Base-by-base conservation (phyloP, 2,329 filamentous ascomycete species). In the Sarocladium strictum region DNA sequence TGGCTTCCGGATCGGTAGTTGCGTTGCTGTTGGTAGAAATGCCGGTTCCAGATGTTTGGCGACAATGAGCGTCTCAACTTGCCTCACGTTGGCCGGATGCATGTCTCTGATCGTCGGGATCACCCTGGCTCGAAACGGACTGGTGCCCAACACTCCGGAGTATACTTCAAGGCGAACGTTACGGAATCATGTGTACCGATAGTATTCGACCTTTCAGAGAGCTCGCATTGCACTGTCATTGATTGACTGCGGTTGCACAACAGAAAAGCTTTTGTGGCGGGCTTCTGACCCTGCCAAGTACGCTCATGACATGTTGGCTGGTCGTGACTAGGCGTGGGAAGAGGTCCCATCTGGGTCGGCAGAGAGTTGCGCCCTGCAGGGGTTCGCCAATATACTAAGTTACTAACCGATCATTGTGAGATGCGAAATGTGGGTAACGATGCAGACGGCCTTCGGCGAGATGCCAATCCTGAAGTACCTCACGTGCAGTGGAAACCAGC, bases 291-390 rank as follows among this genome's bases (percentile, higher is more conserved):
- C 37, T 40, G 40, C 40, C 17, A 26, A 45, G 17, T 17, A 9
- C 11, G 11, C 9, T 19, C 21, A 23, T 45, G 17, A 38, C 9
- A 47, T n/a, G 21, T 29, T 47, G 43, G n/a, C 47, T 14, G 33
- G 19, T 49, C 26, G 23, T 17, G 24, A 3, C 4, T 49, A 9
- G n/a, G 10, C 14, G 47, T 24, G 29, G 26, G 47, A 23, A 21
- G n/a, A 2, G 3, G 7, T 51, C 47, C 27, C n/a, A 35, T 15
- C 27, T 51, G 23, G 21, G n/a, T 35, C 27, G 47, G 47, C 47
- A 51, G 27, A 51, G 47, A 33, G 47, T 51, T 51, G 47, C 47
- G 47, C 47, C 47, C 47, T 33, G 47, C 47, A 33, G 23, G 47
- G 47, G 47, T 51, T 24, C n/a, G 26, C 11, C 19, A 38, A 23